Evolutionary conservation across 2,329 filamentous ascomycete species (phyloP).

Genomic region (Pseudogymnoascus sp.): DNA sequence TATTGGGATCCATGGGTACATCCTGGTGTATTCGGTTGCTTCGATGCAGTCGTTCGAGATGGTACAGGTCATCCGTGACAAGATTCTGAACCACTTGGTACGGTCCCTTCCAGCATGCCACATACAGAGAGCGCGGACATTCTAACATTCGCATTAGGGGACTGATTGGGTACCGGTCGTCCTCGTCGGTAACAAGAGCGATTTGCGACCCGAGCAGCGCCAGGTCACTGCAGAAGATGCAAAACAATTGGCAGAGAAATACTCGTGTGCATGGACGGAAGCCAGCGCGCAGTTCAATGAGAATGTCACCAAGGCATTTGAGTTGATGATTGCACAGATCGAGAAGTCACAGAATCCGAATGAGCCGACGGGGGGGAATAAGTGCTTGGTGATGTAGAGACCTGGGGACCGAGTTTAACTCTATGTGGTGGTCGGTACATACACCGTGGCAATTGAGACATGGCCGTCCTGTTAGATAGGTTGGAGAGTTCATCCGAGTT

Average conservation of each 20-base stretch:
- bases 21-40: slow-evolving; percentile 96
- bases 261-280: slow-evolving; percentile 90
- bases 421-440: not conserved
- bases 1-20: slow-evolving; percentile 97
- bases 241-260: slow-evolving; percentile 73
- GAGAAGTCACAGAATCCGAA: slow-evolving; percentile 89
- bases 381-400: slow-evolving; percentile 75
- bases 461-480: not conserved
- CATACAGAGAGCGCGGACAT: slow-evolving; percentile 9
- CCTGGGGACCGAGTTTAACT: not conserved
- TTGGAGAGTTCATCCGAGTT: not conserved
- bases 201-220: slow-evolving; percentile 84
- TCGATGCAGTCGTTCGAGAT: slow-evolving; percentile 95
- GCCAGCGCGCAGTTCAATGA: slow-evolving; percentile 90
- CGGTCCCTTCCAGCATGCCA: slow-evolving; percentile 24
- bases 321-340: slow-evolving; percentile 88
- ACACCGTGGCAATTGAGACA: not conserved
- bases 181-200: slow-evolving; percentile 95
- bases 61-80: slow-evolving; percentile 91
- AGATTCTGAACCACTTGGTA: slow-evolving; percentile 93
- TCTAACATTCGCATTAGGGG: slow-evolving; percentile 48
- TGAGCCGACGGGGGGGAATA: slow-evolving; percentile 70
- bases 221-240: slow-evolving; percentile 84
- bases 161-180: slow-evolving; percentile 88
- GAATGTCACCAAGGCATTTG: slow-evolving; percentile 88